These are phyloP conservation scores for Pyrrhoderma lamaoense DNA, from an alignment of 1,284 basidiomycete genomes.

Conservation along the genomic window DNA sequence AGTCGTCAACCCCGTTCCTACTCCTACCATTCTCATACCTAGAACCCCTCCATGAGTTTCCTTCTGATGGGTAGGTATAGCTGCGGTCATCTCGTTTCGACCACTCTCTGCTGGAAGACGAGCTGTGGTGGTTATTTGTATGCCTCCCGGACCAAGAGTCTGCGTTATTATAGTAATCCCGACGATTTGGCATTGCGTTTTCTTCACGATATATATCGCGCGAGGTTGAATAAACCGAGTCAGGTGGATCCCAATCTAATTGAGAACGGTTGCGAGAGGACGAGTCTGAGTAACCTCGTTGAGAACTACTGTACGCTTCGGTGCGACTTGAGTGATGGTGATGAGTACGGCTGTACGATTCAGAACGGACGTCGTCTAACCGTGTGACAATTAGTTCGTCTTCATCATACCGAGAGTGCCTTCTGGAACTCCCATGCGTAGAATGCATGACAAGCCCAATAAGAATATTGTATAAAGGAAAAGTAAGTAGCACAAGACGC, in stretches of 20 bases:
- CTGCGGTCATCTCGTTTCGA: constrained; percentile 38
- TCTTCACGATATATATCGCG: constrained; percentile 48
- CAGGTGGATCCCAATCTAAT: constrained; percentile 44
- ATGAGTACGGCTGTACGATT: constrained; percentile 42
- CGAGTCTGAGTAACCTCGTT: constrained; percentile 37
- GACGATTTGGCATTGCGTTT: constrained; percentile 39
- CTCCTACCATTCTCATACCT: constrained; percentile 15
- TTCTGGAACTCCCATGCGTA: constrained; percentile 39
- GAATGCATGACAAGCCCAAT: constrained; percentile 40
- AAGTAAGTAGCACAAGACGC: no score
- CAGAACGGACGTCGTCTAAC: constrained; percentile 38
- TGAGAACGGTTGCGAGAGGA: constrained; percentile 43
- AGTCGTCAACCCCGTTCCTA: constrained; percentile 33
- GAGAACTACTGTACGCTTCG: constrained; percentile 42
- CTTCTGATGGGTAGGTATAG: constrained; percentile 38
- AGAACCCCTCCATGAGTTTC: constrained; percentile 30
- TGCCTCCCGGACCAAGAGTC: constrained; percentile 38
- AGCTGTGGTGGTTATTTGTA: constrained; percentile 23
- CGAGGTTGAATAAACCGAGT: constrained; percentile 28
- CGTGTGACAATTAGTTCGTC: constrained; percentile 43
- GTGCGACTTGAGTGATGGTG: constrained; percentile 29
- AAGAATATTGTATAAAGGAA: not conserved
- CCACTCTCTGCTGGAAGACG: constrained; percentile 37
- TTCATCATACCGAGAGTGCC: constrained; percentile 37
- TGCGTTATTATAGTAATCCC: constrained; percentile 40